Conservation (phyloP, 768 basidiomycete genomes). For the Boletellus emodensis region DNA sequence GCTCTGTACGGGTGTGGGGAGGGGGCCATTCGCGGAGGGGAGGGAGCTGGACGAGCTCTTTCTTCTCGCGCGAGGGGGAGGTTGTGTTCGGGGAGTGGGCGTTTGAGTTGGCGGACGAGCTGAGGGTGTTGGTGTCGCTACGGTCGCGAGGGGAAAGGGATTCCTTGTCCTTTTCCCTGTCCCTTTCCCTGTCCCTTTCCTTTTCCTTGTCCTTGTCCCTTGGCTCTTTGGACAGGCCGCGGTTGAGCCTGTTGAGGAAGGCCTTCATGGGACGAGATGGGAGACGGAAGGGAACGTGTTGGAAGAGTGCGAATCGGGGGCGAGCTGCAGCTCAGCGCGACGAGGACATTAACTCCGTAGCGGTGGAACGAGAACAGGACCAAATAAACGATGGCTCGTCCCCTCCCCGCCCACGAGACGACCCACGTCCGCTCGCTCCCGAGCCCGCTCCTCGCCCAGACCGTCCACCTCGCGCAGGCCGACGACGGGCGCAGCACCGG, state of each 20-base stretch:
- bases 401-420: conserved; percentile 52
- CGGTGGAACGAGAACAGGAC: not conserved
- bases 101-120: conserved; percentile 23
- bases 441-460: conserved; percentile 36
- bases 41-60: conserved; percentile 47
- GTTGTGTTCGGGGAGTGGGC: conserved; percentile 22
- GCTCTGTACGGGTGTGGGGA: conserved; percentile 19
- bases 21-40: conserved; percentile 72
- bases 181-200: conserved; percentile 30
- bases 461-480: conserved; percentile 52
- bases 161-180: conserved; percentile 27
- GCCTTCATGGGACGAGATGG: conserved; percentile 63
- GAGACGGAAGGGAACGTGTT: conserved; percentile 8
- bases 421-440: conserved; percentile 55
- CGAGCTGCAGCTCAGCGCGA: not conserved
- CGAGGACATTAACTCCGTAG: conserved; percentile 21
- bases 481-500: conserved; percentile 68
- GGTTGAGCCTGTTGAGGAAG: conserved; percentile 73
- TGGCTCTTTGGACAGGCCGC: conserved; percentile 46
- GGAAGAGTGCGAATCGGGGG: conserved; percentile 9
- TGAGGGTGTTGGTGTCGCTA: conserved; percentile 32
- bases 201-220: conserved; percentile 62
- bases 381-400: not conserved
- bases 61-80: conserved; percentile 50
- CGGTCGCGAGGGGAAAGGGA: conserved; percentile 27